Percentiles rank a stretch among this genome's conserved stretches.
These are phyloP conservation scores for Aspergillus unguis DNA, from an alignment of 2,329 filamentous ascomycete genomes.

Conservation along the genomic window DNA sequence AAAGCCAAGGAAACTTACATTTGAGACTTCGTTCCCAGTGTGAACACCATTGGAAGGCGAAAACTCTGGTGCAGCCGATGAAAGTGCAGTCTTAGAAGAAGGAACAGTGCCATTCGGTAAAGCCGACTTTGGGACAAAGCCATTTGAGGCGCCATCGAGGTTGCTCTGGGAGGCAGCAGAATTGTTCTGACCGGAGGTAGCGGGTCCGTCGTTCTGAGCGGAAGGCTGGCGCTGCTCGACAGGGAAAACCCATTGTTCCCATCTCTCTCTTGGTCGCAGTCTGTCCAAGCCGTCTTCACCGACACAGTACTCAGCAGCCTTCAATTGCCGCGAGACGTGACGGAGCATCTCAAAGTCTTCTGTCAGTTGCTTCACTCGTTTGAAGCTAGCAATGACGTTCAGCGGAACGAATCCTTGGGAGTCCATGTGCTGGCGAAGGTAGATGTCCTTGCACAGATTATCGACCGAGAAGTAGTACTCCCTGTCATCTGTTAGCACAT, in stretches of 20 bases:
- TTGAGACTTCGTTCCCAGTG: constrained; percentile 33
- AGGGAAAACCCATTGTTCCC: constrained; percentile 75
- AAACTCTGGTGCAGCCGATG: constrained; percentile 63
- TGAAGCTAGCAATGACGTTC: constrained; percentile 77
- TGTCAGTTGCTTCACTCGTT: constrained; percentile 71
- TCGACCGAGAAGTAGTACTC: constrained; percentile 98
- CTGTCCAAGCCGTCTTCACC: constrained; percentile 76
- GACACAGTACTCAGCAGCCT: constrained; percentile 68
- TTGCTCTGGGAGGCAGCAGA: constrained; percentile 33
- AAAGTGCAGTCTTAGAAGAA: constrained; percentile 53
- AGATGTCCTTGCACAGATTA: constrained; percentile 91
- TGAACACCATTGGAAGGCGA: constrained; percentile 43
- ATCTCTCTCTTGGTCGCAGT: constrained; percentile 69
- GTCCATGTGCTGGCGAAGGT: constrained; percentile 87
- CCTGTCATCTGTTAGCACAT: constrained; percentile 48
- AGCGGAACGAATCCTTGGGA: constrained; percentile 87
- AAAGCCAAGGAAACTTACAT: constrained; percentile 34
- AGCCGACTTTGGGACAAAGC: constrained; percentile 24
- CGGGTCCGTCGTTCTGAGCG: constrained; percentile 71
- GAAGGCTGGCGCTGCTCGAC: constrained; percentile 67
- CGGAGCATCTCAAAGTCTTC: constrained; percentile 71
- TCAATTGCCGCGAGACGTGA: constrained; percentile 68
- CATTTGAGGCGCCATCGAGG: constrained; percentile 31
- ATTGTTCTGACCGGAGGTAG: constrained; percentile 38
- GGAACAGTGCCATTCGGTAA: constrained; percentile 40